Conservation (phyloP, 176 grass and related monocot species). For the Microstegium vimineum region DNA sequence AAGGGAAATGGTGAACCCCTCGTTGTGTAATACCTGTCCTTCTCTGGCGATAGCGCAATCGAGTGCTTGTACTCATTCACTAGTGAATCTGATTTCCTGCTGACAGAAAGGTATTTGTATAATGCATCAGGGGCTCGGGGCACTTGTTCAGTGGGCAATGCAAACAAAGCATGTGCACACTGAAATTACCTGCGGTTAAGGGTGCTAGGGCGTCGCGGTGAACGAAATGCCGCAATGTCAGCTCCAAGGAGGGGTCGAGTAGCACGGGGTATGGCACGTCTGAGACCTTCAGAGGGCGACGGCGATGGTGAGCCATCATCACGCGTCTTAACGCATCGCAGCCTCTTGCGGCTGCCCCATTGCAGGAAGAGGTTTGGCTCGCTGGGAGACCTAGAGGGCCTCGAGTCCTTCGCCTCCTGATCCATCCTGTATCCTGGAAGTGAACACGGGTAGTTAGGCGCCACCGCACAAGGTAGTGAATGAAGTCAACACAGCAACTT, state of each 20-base stretch:
- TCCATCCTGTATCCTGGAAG: conserved; percentile 36
- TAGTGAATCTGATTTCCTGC: conserved; percentile 57
- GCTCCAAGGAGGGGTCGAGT: conserved; percentile 50
- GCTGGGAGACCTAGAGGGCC: conserved; percentile 26
- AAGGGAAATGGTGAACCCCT: conserved; percentile 65
- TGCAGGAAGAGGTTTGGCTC: conserved; percentile 61
- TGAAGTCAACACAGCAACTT: background rate
- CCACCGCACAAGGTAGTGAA: background rate
- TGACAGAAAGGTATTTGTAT: conserved; percentile 3
- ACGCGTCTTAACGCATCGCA: conserved; percentile 54
- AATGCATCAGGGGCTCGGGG: background rate
- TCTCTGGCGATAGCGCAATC: conserved; percentile 58
- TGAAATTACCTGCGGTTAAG: conserved; percentile 62
- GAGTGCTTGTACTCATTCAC: conserved; percentile 53
- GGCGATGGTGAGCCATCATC: conserved; percentile 46
- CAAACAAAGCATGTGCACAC: background rate
- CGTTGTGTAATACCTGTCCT: conserved; percentile 89
- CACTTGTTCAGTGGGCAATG: background rate
- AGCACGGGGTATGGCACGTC: conserved; percentile 29
- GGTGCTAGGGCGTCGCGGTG: conserved; percentile 45
- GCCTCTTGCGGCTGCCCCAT: conserved; percentile 79
- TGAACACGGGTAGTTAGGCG: background rate
- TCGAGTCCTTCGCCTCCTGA: conserved; percentile 35
- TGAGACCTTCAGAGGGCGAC: conserved; percentile 26
- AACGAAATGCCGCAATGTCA: conserved; percentile 31